These are phyloP conservation scores for Wickerhamiella lipophila DNA, from an alignment of 805 yeast genomes.

Conservation along the genomic window DNA sequence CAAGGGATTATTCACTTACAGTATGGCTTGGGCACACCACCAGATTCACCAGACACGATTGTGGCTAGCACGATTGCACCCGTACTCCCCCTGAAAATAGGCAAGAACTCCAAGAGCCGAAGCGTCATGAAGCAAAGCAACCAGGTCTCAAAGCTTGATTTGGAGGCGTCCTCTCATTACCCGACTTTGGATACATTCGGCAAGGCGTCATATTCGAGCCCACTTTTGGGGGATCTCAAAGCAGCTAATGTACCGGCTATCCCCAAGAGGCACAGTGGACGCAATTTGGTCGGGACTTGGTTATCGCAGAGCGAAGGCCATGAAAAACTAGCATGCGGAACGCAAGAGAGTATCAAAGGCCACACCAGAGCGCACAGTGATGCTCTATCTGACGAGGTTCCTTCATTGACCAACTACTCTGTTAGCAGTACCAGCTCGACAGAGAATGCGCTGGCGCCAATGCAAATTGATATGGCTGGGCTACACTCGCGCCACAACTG, in stretches of 20 bases:
- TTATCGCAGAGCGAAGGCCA: not conserved
- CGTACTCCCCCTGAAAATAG: not conserved
- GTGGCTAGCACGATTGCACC: not conserved
- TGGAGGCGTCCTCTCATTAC: not conserved
- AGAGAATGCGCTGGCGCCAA: not conserved
- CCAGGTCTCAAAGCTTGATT: not conserved
- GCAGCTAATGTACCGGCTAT: not conserved
- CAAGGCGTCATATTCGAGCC: not conserved
- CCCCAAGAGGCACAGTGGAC: conserved; percentile 5
- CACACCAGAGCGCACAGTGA: not conserved
- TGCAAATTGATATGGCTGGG: not conserved
- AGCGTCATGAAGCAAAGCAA: not conserved
- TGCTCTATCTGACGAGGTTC: conserved; percentile 2
- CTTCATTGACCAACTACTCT: conserved; percentile 10
- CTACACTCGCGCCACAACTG: conserved; percentile 21
- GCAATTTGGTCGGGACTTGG: conserved; percentile 1
- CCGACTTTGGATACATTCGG: not conserved
- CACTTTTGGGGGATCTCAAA: not conserved
- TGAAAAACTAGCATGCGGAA: not conserved
- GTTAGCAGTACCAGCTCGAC: conserved; percentile 11
- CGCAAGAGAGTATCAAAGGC: not conserved
- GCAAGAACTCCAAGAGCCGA: not conserved
- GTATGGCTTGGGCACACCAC: conserved; percentile 1
- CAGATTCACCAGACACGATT: conserved; percentile 1
- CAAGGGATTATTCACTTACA: not conserved